Percentiles rank a stretch among this genome's conserved stretches.
These are phyloP conservation scores for Colletotrichum scovillei DNA, from an alignment of 2,329 filamentous ascomycete genomes.

Conservation along the genomic window DNA sequence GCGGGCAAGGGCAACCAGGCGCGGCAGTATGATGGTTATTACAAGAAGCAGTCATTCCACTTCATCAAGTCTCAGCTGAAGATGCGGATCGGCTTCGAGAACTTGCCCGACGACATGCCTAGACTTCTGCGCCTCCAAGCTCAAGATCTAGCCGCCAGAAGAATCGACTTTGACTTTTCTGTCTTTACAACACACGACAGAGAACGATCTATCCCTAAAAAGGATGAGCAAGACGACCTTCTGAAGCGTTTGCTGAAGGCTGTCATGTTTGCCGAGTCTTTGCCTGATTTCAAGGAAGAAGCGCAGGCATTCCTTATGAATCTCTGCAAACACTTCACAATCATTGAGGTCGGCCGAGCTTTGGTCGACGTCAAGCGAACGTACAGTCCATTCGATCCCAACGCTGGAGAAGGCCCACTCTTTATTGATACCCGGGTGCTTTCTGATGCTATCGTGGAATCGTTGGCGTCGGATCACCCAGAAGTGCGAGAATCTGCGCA, in stretches of 20 bases:
- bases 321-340: slow-evolving; percentile 88
- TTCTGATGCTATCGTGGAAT: slow-evolving; percentile 90
- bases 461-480: slow-evolving; percentile 84
- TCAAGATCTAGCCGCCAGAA: slow-evolving; percentile 82
- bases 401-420: slow-evolving; percentile 86
- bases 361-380: slow-evolving; percentile 83
- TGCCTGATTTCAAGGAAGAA: slow-evolving; percentile 82
- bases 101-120: slow-evolving; percentile 88
- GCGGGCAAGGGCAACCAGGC: slow-evolving; percentile 59
- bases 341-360: slow-evolving; percentile 90
- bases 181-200: slow-evolving; percentile 81
- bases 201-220: slow-evolving; percentile 87
- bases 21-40: slow-evolving; percentile 80
- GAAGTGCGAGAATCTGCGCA: slow-evolving; percentile 87
- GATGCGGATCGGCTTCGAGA: slow-evolving; percentile 87
- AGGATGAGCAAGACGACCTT: slow-evolving; percentile 82
- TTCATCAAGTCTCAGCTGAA: slow-evolving; percentile 91
- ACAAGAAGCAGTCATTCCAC: slow-evolving; percentile 93
- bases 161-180: slow-evolving; percentile 76
- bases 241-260: slow-evolving; percentile 91
- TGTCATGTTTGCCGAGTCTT: slow-evolving; percentile 84
- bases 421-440: slow-evolving; percentile 88
- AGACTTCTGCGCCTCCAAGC: slow-evolving; percentile 88
- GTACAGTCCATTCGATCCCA: slow-evolving; percentile 83
- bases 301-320: slow-evolving; percentile 82